Evolutionary conservation across 495 filamentous ascomycete species (phyloP), one percentile per base, ranked within the genome.

Genomic region (Aspergillus cavernicola): DNA sequence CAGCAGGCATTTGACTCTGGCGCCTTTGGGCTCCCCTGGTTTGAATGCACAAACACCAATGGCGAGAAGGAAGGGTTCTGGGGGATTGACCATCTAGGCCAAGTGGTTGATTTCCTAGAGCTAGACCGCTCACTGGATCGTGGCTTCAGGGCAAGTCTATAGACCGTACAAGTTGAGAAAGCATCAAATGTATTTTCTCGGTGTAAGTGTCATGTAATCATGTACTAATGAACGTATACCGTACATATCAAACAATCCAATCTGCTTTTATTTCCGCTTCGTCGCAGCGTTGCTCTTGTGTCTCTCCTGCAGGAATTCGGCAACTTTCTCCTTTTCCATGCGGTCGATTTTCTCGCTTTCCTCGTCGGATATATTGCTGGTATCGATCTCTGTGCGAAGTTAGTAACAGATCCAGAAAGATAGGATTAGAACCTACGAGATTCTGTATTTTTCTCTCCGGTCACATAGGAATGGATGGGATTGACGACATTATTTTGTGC

Each of bases 11-110:
- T 89, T 39, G 69, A 61, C 20, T 69, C 77, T 6, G 86, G 84
- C 6, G 84, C 83, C 1, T 91, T 91, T 67, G 87, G 86, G 5
- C 59, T 90, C 23, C 87, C 87, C 0, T 90, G 85, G 85, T 79
- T 86, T 56, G 77, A 80, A 26, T 84, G 84, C 68, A 80, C 81
- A 16, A 82, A 87, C 60, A 28, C 65, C 5, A 63, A 77, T 32
- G 85, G 85, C 4, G 60, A 79, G 58, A 86, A 64, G 9, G 82
- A 90, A 44, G 69, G 73, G 0, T 88, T 85, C 66, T 89, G 80
- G 76, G 86, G 87, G 1, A 76, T 89, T 43, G 85, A 88, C 68
- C 83, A 87, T 62, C 51, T 89, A 12, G 85, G 79, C 0, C 80
- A 84, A 52, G 77, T 89, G n/a, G 71, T 67, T 26, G 73, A 81